A percentile compares a stretch with the other conserved stretches of the same genome.
phyloP scores from a whole-genome alignment of 345 rosid species.

The Gossypium turneri region DNA sequence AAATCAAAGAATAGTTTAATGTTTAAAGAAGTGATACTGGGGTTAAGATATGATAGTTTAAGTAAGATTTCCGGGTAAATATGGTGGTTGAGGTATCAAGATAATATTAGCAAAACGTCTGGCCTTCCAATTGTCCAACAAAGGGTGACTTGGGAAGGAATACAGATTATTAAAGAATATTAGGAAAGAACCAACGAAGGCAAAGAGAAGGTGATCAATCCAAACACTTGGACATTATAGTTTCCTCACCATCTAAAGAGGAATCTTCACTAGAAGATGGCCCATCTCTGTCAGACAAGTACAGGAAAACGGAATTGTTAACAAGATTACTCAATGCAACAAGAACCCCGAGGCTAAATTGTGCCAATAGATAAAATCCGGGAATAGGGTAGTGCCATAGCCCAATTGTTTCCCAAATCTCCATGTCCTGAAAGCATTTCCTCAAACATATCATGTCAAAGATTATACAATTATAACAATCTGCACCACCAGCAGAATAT shows the following conservation, averaged over 20 bases:
- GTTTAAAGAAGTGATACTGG: not conserved
- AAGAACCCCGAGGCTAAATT: slow-evolving; percentile 20
- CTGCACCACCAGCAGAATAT: not conserved
- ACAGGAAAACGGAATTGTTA: slow-evolving; percentile 17
- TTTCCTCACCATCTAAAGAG: slow-evolving; percentile 8
- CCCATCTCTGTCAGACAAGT: slow-evolving; percentile 16
- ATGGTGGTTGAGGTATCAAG: not conserved
- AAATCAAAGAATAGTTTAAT: not conserved
- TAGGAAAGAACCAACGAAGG: not conserved
- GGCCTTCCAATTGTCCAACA: not conserved
- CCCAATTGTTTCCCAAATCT: slow-evolving; percentile 21
- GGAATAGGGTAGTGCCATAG: slow-evolving; percentile 22
- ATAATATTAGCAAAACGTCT: not conserved
- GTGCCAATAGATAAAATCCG: slow-evolving; percentile 18
- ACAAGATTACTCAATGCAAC: slow-evolving; percentile 22
- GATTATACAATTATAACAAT: not conserved
- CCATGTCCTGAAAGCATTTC: slow-evolving; percentile 12
- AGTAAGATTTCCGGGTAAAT: not conserved
- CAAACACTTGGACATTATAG: not conserved
- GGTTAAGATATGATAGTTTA: not conserved
- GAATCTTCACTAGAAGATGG: slow-evolving; percentile 10
- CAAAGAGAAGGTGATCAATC: not conserved
- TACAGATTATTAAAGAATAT: not conserved
- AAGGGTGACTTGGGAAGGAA: not conserved
- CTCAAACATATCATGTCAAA: not conserved